Conservation (phyloP, 2,329 filamentous ascomycete species). For the Chaetomiaceae sp. region DNA sequence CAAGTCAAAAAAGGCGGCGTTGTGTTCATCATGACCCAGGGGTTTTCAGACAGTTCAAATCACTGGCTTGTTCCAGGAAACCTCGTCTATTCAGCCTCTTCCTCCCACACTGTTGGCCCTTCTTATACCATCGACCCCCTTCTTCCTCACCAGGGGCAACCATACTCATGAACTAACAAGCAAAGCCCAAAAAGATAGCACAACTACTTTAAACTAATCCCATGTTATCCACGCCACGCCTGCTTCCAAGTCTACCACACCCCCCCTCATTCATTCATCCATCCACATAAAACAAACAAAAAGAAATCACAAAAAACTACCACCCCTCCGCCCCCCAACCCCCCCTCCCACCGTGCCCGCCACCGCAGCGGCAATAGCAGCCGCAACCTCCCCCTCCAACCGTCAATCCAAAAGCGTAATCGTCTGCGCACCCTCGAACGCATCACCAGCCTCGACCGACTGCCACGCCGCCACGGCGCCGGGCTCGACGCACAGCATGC, state of each 20-base stretch:
- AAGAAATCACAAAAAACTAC: background rate
- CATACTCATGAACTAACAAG: too few species aligned
- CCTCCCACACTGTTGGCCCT: too few species aligned
- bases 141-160: too few species aligned
- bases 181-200: background rate
- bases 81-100: too few species aligned
- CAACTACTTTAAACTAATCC: background rate
- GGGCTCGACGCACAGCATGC: slow-evolving; percentile 93
- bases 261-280: background rate
- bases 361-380: too few species aligned
- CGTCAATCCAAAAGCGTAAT: slow-evolving; percentile 35
- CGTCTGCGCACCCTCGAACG: slow-evolving; percentile 58
- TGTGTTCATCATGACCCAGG: too few species aligned
- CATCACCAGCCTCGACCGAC: slow-evolving; percentile 73
- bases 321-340: background rate
- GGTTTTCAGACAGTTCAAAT: too few species aligned
- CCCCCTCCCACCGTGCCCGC: too few species aligned
- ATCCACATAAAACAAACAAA: background rate
- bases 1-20: too few species aligned
- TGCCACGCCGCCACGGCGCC: slow-evolving; percentile 79
- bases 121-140: too few species aligned
- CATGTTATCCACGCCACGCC: background rate
- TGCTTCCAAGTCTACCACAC: background rate
- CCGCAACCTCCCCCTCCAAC: background rate
- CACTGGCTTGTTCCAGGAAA: too few species aligned